These are phyloP conservation scores for Sugiyamaella lignohabitans DNA, from an alignment of 805 yeast species.

Conservation along the genomic window DNA sequence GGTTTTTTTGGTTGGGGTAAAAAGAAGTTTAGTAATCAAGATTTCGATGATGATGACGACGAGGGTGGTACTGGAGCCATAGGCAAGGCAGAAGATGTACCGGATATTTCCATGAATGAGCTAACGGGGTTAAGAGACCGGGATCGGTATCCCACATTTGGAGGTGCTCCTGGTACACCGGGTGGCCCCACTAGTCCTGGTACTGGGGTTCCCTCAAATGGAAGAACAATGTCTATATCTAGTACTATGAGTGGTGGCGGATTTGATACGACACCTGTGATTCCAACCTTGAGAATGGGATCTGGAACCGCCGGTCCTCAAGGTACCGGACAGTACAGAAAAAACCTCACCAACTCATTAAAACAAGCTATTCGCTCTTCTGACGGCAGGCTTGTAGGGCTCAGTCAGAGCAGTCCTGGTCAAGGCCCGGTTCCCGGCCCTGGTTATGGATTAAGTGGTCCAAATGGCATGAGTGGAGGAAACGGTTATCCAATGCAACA, in stretches of 20 bases:
- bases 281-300: constrained; percentile 26
- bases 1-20: constrained; percentile 23
- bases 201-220: not conserved
- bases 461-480: not conserved
- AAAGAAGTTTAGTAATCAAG: constrained; percentile 14
- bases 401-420: too few relatives aligned
- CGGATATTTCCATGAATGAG: constrained; percentile 22
- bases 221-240: constrained; percentile 29
- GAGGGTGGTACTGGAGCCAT: constrained; percentile 25
- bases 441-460: not conserved
- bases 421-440: constrained; percentile 1
- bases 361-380: constrained; percentile 19
- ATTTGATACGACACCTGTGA: constrained; percentile 33
- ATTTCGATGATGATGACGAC: constrained; percentile 19
- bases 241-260: constrained; percentile 24
- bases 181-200: constrained; percentile 10
- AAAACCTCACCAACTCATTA: constrained; percentile 19
- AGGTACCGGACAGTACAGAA: constrained; percentile 17
- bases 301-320: constrained; percentile 7
- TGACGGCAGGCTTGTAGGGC: constrained; percentile 19
- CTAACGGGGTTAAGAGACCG: constrained; percentile 27
- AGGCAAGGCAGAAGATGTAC: constrained; percentile 17
- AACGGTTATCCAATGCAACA: not conserved
- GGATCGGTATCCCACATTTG: constrained; percentile 31
- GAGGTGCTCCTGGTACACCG: too few relatives aligned